Conservation (phyloP, 495 filamentous ascomycete species). For the Talaromyces wortmannii region DNA sequence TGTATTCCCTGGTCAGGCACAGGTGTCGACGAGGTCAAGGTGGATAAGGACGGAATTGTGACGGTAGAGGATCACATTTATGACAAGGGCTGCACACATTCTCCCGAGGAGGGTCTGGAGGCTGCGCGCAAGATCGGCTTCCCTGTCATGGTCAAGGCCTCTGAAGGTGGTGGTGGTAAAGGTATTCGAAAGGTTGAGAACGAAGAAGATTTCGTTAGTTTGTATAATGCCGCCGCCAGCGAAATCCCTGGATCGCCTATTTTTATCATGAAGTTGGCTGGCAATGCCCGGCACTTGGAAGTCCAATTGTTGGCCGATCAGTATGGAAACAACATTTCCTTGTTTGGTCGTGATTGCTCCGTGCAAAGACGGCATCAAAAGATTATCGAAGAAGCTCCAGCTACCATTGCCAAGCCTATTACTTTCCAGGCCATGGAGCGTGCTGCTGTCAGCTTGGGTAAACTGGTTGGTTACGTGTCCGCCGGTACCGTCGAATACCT, state of each 20-base stretch:
- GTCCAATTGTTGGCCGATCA: slow-evolving; percentile 96
- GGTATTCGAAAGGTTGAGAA: slow-evolving; percentile 93
- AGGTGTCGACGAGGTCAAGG: slow-evolving; percentile 72
- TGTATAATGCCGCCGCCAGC: slow-evolving; percentile 92
- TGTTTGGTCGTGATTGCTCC: slow-evolving; percentile 98
- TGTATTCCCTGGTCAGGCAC: slow-evolving; percentile 98
- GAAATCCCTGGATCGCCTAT: slow-evolving; percentile 99
- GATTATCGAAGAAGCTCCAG: slow-evolving; percentile 98
- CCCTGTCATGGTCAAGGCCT: slow-evolving; percentile 99
- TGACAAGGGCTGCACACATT: slow-evolving; percentile 81
- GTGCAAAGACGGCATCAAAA: slow-evolving; percentile 99
- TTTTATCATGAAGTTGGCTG: slow-evolving; percentile 99
- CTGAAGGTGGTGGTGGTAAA: slow-evolving; percentile 99
- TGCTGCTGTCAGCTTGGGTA: slow-evolving; percentile 88
- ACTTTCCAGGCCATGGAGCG: slow-evolving; percentile 97
- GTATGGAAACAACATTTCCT: slow-evolving; percentile 99
- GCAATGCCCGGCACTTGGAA: slow-evolving; percentile 93
- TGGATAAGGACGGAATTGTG: slow-evolving; percentile 82
- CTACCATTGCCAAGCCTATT: slow-evolving; percentile 80
- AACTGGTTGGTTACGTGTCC: slow-evolving; percentile 94
- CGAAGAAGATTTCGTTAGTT: slow-evolving; percentile 72
- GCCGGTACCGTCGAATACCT: slow-evolving; percentile 99
- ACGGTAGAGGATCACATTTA: slow-evolving; percentile 86
- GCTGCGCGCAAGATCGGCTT: slow-evolving; percentile 91
- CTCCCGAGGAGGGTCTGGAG: slow-evolving; percentile 78